Conservation (phyloP, 176 grass and related monocot genomes). For the Urochloa ruziziensis region DNA sequence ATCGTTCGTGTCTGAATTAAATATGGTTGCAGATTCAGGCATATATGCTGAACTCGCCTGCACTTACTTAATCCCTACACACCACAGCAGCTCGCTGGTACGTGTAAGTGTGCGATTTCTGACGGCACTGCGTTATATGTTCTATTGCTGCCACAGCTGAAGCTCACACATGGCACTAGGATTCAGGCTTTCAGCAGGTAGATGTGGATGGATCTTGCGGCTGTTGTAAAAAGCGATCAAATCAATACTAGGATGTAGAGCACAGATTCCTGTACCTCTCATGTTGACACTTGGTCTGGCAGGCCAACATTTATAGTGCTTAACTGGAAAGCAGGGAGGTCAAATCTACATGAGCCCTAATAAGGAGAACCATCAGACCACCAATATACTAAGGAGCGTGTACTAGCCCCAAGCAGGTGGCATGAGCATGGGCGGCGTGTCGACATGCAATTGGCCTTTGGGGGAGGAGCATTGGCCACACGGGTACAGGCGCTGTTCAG, state of each 20-base stretch:
- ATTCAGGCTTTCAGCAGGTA: conserved; percentile 13
- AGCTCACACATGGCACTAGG: conserved; percentile 28
- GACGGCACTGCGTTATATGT: background rate
- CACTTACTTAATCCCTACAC: background rate
- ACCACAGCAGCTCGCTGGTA: background rate
- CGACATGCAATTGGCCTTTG: background rate
- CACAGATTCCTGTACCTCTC: conserved; percentile 22
- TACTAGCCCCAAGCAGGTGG: background rate
- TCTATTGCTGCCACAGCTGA: conserved; percentile 1
- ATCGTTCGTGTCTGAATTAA: background rate
- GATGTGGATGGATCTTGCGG: conserved; percentile 1
- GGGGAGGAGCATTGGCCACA: too few relatives aligned
- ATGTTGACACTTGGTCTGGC: conserved; percentile 18
- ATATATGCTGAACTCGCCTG: background rate
- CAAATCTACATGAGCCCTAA: conserved; percentile 29
- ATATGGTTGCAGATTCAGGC: conserved; percentile 6
- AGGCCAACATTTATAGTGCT: conserved; percentile 7
- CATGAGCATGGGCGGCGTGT: conserved; percentile 12
- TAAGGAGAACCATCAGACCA: conserved; percentile 31
- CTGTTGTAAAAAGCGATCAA: conserved; percentile 20
- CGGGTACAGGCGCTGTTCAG: too few relatives aligned
- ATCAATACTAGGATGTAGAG: conserved; percentile 14
- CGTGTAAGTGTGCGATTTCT: background rate
- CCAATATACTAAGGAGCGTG: background rate
- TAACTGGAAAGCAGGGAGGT: conserved; percentile 20